These are phyloP conservation scores for Vanilla planifolia DNA, from an alignment of 106 monocot species.

Conservation along the genomic window DNA sequence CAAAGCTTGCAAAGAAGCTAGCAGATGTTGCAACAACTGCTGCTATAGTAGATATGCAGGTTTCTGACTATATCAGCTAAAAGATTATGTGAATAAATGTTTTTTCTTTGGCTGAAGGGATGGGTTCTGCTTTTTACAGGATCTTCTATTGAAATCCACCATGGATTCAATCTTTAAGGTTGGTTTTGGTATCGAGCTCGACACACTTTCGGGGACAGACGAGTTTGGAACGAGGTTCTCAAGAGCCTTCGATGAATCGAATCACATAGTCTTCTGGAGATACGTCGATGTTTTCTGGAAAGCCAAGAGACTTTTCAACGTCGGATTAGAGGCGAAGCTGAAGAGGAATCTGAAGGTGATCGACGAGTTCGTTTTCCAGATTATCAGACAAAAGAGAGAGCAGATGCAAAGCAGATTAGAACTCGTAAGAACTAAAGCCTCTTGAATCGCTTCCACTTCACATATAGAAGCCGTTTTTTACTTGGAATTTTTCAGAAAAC, in stretches of 20 bases:
- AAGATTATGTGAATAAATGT: no score
- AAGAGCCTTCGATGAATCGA: constrained; percentile 51
- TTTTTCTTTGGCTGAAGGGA: neutral
- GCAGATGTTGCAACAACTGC: constrained; percentile 10
- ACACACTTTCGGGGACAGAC: constrained; percentile 25
- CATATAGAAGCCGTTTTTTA: no score
- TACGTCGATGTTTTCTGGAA: constrained; percentile 43
- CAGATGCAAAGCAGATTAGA: constrained; percentile 6
- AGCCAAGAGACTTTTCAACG: constrained; percentile 28
- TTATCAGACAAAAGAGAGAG: constrained; percentile 20
- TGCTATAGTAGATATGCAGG: constrained; percentile 21
- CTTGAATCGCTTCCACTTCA: no score
- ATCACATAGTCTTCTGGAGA: constrained; percentile 18
- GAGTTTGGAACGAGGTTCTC: constrained; percentile 16
- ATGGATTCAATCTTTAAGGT: constrained; percentile 56
- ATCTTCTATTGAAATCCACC: constrained; percentile 36
- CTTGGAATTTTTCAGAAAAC: constrained; percentile 9
- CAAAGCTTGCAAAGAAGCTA: constrained; percentile 17
- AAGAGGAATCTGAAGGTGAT: constrained; percentile 40
- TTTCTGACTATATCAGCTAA: constrained; percentile 1
- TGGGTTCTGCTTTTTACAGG: constrained; percentile 4
- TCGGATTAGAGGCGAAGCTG: constrained; percentile 37
- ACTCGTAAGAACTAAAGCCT: constrained; percentile 11
- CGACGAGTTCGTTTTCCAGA: constrained; percentile 41
- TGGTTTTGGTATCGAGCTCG: constrained; percentile 46